Base-by-base conservation (phyloP, 1,284 basidiomycete genomes). In the Tylopilus sp. region DNA sequence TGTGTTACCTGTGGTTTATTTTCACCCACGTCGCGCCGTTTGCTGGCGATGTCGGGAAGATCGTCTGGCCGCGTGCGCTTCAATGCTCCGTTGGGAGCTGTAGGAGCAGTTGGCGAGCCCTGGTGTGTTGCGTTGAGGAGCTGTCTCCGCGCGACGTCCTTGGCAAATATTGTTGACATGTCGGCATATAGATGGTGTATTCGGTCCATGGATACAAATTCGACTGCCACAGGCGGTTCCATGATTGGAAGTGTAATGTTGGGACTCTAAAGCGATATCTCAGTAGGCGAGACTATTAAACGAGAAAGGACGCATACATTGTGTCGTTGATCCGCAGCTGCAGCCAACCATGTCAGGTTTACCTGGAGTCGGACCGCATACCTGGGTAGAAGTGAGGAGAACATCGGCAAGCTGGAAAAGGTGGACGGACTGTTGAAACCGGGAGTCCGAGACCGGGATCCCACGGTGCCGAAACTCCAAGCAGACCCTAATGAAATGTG, bases 21-120 rank as follows among this genome's bases (percentile, higher is more conserved):
- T 58, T 88, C 85, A 29, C 86, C 87, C 1, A 82, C 83, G 56
- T 90, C 83, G n/a, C 82, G 77, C n/a, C 87, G 77, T 66, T 89
- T 88, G 62, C 77, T 81, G 54, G 74, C 68, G 0, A 68, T 54
- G 22, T 71, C 72, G 17, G 65, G 51, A 17, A 64, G 47, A 15
- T 84, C 82, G 20, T 86, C 84, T 9, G 79, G 68, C 26, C 86
- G 74, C 41, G 83, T 83, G 48, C 87, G 82, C 64, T 89, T 89
- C 28, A 86, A 69, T 39, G 61, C 67, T 5, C 63, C 52, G 48
- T 63, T 62, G 33, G 63, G 52, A 19, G 22, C 39, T 28, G 47
- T 40, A 20, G 59, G 53, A 33, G 51, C 55, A 59, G 62, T 43
- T 14, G 62, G 56, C 48, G 59, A 63, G 25, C 50, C 36, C 7